Conservation (phyloP, 495 filamentous ascomycete genomes). For the Penicillium goetzii region DNA sequence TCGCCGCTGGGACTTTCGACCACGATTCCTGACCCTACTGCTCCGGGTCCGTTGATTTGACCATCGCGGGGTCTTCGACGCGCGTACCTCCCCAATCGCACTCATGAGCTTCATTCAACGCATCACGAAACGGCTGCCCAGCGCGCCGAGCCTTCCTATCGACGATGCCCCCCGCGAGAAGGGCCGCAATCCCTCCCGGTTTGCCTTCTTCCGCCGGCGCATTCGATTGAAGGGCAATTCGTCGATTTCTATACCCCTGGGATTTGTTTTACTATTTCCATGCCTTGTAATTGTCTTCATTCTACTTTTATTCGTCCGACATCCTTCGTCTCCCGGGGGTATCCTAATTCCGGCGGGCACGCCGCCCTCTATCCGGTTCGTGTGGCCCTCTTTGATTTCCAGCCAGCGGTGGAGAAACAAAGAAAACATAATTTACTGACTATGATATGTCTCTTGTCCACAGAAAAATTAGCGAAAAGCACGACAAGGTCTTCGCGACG, state of each 20-base stretch:
- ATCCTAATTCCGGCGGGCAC: slow-evolving; percentile 88
- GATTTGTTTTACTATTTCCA: slow-evolving; percentile 91
- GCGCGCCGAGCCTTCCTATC: slow-evolving; percentile 60
- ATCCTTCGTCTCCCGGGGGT: slow-evolving; percentile 79
- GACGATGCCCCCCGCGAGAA: slow-evolving; percentile 61
- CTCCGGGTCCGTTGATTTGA: slow-evolving; percentile 30
- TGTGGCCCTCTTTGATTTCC: slow-evolving; percentile 9
- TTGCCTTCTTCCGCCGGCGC: slow-evolving; percentile 86
- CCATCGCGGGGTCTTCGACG: slow-evolving; percentile 33
- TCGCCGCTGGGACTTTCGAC: slow-evolving; percentile 14
- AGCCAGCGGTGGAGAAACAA: not conserved
- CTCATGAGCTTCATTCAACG: slow-evolving; percentile 68
- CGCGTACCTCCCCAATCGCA: slow-evolving; percentile 31
- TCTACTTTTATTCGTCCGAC: slow-evolving; percentile 84
- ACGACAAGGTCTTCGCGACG: slow-evolving; percentile 94
- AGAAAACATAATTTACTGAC: slow-evolving; percentile 15
- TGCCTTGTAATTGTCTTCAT: slow-evolving; percentile 90
- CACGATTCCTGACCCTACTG: slow-evolving; percentile 27
- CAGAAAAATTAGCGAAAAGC: slow-evolving; percentile 95
- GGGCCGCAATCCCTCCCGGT: slow-evolving; percentile 55
- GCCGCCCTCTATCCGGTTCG: slow-evolving; percentile 89
- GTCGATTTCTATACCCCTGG: slow-evolving; percentile 89
- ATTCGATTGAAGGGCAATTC: slow-evolving; percentile 94
- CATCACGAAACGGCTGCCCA: slow-evolving; percentile 66
- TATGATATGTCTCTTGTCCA: slow-evolving; percentile 6